Percentiles rank a stretch among this genome's conserved stretches.
phyloP scores from a whole-genome alignment of 192 early-diverging fungal species.

The Linnemannia schmuckeri region DNA sequence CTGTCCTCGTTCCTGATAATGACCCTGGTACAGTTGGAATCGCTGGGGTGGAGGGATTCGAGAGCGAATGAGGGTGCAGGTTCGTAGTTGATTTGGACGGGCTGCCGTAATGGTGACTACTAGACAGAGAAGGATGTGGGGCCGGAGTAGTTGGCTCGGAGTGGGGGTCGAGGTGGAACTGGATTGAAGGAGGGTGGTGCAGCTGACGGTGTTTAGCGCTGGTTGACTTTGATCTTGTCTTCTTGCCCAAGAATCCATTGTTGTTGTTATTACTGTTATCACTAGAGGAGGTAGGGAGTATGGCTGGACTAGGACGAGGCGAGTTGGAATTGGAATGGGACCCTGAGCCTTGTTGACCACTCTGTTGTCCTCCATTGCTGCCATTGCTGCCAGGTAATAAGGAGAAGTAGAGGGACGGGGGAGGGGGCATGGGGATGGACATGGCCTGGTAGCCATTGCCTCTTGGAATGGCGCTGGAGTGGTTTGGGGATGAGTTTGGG shows the following conservation, averaged over 20 bases:
- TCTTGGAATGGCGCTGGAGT: conserved; percentile 28
- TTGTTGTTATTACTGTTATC: background rate
- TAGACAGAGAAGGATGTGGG: background rate
- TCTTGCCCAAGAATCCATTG: background rate
- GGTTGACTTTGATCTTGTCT: conserved; percentile 16
- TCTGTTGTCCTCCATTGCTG: background rate
- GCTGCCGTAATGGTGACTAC: background rate
- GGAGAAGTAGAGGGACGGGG: conserved; percentile 34
- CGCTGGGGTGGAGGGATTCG: conserved; percentile 24
- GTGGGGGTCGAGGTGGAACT: background rate
- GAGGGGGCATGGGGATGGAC: conserved; percentile 48
- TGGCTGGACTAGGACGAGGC: conserved; percentile 10
- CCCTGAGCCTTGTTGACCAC: background rate
- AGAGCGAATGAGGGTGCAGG: background rate
- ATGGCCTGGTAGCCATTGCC: conserved; percentile 51
- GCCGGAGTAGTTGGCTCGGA: conserved; percentile 30
- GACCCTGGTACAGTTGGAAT: background rate
- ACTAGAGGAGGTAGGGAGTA: background rate
- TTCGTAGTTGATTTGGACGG: background rate
- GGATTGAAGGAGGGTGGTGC: background rate
- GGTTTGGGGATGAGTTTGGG: conserved; percentile 7
- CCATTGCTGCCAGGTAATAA: conserved; percentile 10
- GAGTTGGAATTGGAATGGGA: conserved; percentile 15
- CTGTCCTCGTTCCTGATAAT: background rate
- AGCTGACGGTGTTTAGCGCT: background rate